Base-by-base conservation (phyloP, 2,329 filamentous ascomycete species). In the Talaromyces sp. region DNA sequence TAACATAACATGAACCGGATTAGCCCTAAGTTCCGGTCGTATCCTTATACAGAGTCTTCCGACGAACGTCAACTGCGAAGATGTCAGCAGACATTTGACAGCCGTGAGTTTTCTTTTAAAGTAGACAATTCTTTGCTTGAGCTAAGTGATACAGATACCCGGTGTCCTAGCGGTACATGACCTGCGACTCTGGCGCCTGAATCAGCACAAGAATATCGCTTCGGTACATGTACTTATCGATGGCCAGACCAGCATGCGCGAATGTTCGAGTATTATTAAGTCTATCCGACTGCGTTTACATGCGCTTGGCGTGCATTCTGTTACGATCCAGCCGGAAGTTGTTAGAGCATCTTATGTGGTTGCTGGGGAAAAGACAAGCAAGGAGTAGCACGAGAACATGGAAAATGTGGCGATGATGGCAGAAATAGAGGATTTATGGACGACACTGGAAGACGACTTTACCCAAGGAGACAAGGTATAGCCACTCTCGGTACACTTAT, bases 181-280 rank as follows among this genome's bases (percentile, higher is more conserved):
- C 64, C 76, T 91, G 15, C 87, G 89, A 63, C 82, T 90, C 61
- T 91, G 89, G 88, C 80, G 84, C 2, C 78, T 91, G 2, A 84
- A 88, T 66, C 87, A 92, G 71, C 78, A 79, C 53, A 89, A 89
- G 65, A 78, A 82, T 3, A 78, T 91, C 48, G 88, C 88, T 7
- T 85, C 85, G 0, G 87, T 85, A 1, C 88, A 90, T 66, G 75
- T 91, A 1, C 22, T 56, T 11, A 80, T 90, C 15, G 78, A 80
- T 1, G 80, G 84, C 61, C 76, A 80, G 53, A 51, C 33, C 22
- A 79, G 80, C 8, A 70, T 89, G 22, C 69, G 75, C 36, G 75
- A 76, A 52, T 90, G 90, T 67, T 80, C 83, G 73, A 75, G 78
- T 53, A 81, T 81, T 60, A 84, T 85, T 1, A 81, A 80, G 64